Evolutionary conservation across 306 rosid genomes (phyloP).

Genomic region (Quercus mongolica): DNA sequence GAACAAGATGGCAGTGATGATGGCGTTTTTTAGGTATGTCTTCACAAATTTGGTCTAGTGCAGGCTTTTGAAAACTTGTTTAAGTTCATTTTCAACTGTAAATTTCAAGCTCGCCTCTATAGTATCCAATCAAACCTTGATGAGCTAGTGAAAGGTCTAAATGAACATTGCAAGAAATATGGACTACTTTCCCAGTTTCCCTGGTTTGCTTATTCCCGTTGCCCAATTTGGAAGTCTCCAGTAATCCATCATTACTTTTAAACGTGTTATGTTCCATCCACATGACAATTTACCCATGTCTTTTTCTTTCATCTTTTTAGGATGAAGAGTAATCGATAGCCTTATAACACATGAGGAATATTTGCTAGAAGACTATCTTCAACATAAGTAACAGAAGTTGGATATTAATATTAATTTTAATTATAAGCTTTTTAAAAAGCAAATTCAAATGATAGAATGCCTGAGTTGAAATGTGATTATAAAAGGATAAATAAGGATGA

Average conservation of each 20-base stretch:
- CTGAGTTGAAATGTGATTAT: not conserved
- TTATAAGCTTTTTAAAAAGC: too few species aligned
- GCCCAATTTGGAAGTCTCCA: not conserved
- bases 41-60: conserved; percentile 3
- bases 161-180: conserved; percentile 86
- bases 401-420: not conserved
- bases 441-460: not conserved
- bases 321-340: not conserved
- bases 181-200: conserved; percentile 51
- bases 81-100: conserved; percentile 26
- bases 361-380: too few species aligned
- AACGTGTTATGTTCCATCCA: not conserved
- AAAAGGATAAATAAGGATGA: not conserved
- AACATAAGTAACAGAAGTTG: not conserved
- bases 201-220: conserved; percentile 5
- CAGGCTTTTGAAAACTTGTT: conserved; percentile 14
- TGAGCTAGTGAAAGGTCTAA: conserved; percentile 74
- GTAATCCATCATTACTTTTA: conserved; percentile 1
- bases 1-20: conserved; percentile 64
- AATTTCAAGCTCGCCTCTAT: conserved; percentile 62
- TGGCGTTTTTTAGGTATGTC: conserved; percentile 62
- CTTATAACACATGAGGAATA: too few species aligned
- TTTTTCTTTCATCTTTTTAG: not conserved
- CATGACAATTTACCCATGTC: not conserved
- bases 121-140: conserved; percentile 69